These are phyloP conservation scores for Verbascum thapsus DNA, from an alignment of 257 asterid species.

Conservation along the genomic window DNA sequence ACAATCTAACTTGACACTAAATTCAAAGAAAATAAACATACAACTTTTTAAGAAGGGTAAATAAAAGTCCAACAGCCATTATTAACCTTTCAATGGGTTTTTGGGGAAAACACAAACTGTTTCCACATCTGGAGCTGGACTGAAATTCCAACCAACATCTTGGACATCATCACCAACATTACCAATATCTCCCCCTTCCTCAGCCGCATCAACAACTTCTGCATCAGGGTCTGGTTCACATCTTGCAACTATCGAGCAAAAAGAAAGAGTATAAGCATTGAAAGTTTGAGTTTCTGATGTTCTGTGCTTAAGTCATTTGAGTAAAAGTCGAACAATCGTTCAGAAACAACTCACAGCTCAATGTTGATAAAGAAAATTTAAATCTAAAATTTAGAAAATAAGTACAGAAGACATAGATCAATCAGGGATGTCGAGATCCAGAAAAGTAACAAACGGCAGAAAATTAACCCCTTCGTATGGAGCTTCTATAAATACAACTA, in stretches of 20 bases:
- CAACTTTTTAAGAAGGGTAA: background rate
- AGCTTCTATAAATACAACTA: background rate
- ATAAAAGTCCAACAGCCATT: background rate
- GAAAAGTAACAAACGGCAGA: background rate
- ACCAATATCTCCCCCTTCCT: conserved; percentile 66
- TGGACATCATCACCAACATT: conserved; percentile 75
- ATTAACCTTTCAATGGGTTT: conserved; percentile 68
- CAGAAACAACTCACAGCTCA: too few relatives aligned
- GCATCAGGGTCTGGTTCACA: conserved; percentile 58
- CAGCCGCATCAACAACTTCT: conserved; percentile 46
- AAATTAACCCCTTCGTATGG: background rate
- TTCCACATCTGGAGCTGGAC: conserved; percentile 73
- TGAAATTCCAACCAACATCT: conserved; percentile 57
- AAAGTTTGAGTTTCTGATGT: conserved; percentile 3
- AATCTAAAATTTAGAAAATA: too few relatives aligned
- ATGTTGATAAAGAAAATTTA: too few relatives aligned
- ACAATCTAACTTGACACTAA: conserved; percentile 26
- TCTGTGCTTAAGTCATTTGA: too few relatives aligned
- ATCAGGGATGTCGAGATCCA: background rate
- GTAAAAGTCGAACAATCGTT: too few relatives aligned
- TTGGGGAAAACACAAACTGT: conserved; percentile 80
- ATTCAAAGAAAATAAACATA: conserved; percentile 1
- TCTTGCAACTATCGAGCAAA: conserved; percentile 51
- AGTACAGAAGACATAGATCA: too few relatives aligned
- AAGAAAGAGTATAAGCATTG: background rate